phyloP scores from a whole-genome alignment of 2,329 filamentous ascomycete species.

The Pleomassaria siparia region DNA sequence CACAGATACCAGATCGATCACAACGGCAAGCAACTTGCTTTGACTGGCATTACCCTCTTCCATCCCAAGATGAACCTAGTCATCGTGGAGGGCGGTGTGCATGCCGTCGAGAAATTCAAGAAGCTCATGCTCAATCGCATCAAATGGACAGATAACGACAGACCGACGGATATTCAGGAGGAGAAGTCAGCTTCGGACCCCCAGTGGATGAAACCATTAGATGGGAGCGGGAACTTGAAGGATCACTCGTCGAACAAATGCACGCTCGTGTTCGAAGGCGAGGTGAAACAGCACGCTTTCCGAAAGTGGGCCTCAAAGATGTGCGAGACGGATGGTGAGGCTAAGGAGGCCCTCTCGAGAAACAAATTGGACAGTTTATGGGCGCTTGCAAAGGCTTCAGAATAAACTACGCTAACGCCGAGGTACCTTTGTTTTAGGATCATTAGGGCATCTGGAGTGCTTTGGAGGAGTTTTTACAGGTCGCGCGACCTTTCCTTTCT shows the following conservation, averaged over 20 bases:
- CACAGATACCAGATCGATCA: constrained; percentile 91
- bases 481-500: background rate
- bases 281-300: constrained; percentile 77
- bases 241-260: constrained; percentile 83
- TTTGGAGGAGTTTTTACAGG: background rate
- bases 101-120: constrained; percentile 81
- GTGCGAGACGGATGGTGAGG: constrained; percentile 91
- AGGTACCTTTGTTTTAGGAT: background rate
- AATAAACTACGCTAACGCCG: background rate
- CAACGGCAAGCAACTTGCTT: constrained; percentile 84
- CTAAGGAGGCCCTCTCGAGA: constrained; percentile 74
- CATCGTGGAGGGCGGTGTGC: constrained; percentile 85
- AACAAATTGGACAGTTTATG: constrained; percentile 96
- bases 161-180: constrained; percentile 61
- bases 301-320: constrained; percentile 82
- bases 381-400: constrained; percentile 74
- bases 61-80: constrained; percentile 87
- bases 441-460: background rate
- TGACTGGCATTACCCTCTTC: constrained; percentile 90
- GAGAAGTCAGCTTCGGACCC: constrained; percentile 64
- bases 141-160: constrained; percentile 88
- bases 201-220: constrained; percentile 75
- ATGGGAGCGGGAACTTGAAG: constrained; percentile 75
- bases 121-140: constrained; percentile 94
- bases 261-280: constrained; percentile 84